Conservation (phyloP, 352 stramenopile genomes). For the Pythium dissotocum region DNA sequence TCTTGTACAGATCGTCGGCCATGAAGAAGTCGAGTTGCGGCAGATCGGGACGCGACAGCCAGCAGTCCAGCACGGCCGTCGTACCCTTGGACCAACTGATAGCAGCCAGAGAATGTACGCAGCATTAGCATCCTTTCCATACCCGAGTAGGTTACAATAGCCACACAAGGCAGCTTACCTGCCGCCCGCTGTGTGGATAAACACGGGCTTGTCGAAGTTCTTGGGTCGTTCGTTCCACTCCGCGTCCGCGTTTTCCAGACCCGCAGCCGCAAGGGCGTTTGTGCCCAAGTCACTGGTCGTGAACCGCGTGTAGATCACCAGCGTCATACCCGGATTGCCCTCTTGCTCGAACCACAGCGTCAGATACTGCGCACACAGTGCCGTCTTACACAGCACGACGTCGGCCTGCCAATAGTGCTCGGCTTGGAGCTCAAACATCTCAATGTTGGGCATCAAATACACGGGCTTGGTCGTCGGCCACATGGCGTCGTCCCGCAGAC, state of each 20-base stretch:
- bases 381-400: conserved; percentile 58
- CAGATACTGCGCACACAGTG: conserved; percentile 39
- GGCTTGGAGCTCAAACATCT: conserved; percentile 47
- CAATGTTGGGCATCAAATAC: conserved; percentile 27
- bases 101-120: too few species aligned
- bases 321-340: conserved; percentile 9
- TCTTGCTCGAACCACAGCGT: conserved; percentile 39
- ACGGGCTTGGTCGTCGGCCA: conserved; percentile 28
- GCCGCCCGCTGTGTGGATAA: conserved; percentile 38
- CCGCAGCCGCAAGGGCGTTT: neutral
- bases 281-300: conserved; percentile 49
- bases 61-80: conserved; percentile 37
- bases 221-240: neutral
- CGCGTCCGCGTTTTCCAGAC: neutral
- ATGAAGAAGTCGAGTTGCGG: conserved; percentile 51
- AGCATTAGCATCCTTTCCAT: too few species aligned
- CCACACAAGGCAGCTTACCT: conserved; percentile 40
- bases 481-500: conserved; percentile 1
- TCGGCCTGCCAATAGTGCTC: conserved; percentile 46
- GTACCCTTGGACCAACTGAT: too few species aligned
- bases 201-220: conserved; percentile 43
- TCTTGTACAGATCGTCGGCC: conserved; percentile 36
- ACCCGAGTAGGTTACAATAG: too few species aligned
- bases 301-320: conserved; percentile 56
- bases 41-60: conserved; percentile 43